Evolutionary conservation across 805 yeast species (phyloP).

Genomic region (Suhomyces vadensis): DNA sequence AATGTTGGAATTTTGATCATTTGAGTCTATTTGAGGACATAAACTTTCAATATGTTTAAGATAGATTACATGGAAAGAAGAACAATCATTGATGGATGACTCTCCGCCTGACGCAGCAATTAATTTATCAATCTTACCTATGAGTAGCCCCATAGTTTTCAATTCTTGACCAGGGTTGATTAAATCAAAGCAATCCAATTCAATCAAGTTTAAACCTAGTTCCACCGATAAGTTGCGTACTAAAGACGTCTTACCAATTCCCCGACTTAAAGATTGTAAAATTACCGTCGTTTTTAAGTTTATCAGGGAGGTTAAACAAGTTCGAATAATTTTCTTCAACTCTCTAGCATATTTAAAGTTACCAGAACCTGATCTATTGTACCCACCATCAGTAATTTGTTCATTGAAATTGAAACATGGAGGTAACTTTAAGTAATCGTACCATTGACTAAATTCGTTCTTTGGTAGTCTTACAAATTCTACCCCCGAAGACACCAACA

Average conservation of each 20-base stretch:
- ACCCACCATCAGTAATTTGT: constrained; percentile 9
- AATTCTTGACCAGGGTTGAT: constrained; percentile 69
- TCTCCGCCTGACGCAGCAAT: constrained; percentile 37
- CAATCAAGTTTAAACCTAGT: constrained; percentile 66
- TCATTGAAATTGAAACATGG: constrained; percentile 37
- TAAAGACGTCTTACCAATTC: constrained; percentile 75
- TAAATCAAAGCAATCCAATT: constrained; percentile 68
- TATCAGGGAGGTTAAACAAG: constrained; percentile 45
- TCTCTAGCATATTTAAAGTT: constrained; percentile 51
- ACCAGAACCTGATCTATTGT: constrained; percentile 14
- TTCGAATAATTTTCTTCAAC: constrained; percentile 53
- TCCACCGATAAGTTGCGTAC: constrained; percentile 55
- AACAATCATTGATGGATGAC: constrained; percentile 11
- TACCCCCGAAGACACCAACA: constrained; percentile 68
- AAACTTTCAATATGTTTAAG: constrained; percentile 75
- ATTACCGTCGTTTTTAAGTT: constrained; percentile 62
- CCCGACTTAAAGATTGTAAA: constrained; percentile 67
- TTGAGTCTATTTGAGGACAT: constrained; percentile 65
- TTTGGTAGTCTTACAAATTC: constrained; percentile 41
- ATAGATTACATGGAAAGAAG: constrained; percentile 47
- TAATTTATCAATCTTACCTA: constrained; percentile 72
- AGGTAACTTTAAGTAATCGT: constrained; percentile 47
- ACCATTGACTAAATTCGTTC: constrained; percentile 43
- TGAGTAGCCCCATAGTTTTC: constrained; percentile 74
- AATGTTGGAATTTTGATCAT: constrained; percentile 42